Base-by-base conservation (phyloP, 208 protist genomes). In the Leishmania arabica region DNA sequence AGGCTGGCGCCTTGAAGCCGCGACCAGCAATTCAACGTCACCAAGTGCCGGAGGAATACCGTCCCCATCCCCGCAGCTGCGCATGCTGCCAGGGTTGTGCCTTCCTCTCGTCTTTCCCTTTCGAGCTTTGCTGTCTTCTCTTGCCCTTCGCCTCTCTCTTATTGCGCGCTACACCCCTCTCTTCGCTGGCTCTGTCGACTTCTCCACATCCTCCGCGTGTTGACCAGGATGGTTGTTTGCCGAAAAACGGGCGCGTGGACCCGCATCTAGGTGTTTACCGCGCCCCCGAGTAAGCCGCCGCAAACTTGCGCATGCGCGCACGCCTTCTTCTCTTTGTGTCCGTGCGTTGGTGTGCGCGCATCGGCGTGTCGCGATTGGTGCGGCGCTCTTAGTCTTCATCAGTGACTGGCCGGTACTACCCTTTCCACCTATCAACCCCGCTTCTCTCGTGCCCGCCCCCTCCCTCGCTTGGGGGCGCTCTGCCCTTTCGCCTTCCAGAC, bases 41-140 rank as follows among this genome's bases (percentile, higher is more conserved):
- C 24, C 40, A 49, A 49, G 31, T 31, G 68, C 45, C 45, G 42
- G 27, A 68, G 3, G 31, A 40, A 31, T 68, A 34, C 11, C 31
- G 15, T 15, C 31, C 5, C 31, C 31, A 19, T 40, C 31, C 62
- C 62, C 3, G 62, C 62, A 34, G 11, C 31, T 68, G 27, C 31
- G 31, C 27, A 42, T 68, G 62, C 31, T 68, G 13, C 62, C 15
- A 40, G 31, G 15, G 31, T 21, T 77, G 24, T 66, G 11, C n/a
- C 47, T 64, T 27, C 77, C 24, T 34, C 6, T 66, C 42, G 24
- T 37, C 53, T 40, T 64, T 73, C 65, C 68, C 51, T 80, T 75
- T 75, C 7, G 74, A 45, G 27, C 11, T 6, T 79, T n/a, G n/a
- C 27, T 80, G 4, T 70, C n/a, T 58, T 49, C 47, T 49, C 47